Percentiles rank a stretch among this genome's conserved stretches.
Conservation (phyloP, 1,284 basidiomycete species). For the Abortiporus biennis region DNA sequence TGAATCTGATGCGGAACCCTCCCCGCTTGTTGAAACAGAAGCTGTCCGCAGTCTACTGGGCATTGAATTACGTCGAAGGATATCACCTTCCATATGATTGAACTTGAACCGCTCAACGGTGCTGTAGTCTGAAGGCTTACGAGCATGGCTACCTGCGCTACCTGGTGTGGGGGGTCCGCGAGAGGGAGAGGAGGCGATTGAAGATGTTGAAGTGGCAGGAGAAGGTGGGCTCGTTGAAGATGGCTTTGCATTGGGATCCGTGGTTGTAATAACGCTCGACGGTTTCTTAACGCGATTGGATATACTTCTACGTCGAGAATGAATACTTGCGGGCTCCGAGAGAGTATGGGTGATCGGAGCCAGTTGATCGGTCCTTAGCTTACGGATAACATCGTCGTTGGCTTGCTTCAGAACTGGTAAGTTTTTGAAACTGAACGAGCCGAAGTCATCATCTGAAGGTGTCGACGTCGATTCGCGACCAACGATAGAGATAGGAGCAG, state of each 20-base stretch:
- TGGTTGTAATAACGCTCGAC: constrained; percentile 66
- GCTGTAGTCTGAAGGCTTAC: constrained; percentile 82
- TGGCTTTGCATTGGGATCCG: constrained; percentile 46
- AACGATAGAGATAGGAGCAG: constrained; percentile 38
- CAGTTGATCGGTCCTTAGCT: constrained; percentile 83
- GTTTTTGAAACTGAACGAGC: constrained; percentile 98
- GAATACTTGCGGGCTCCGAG: constrained; percentile 52
- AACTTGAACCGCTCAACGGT: constrained; percentile 83
- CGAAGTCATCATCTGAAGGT: constrained; percentile 84
- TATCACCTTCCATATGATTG: constrained; percentile 66
- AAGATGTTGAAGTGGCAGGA: constrained; percentile 89
- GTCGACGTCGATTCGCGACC: constrained; percentile 43
- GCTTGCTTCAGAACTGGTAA: constrained; percentile 94
- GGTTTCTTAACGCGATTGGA: constrained; percentile 76
- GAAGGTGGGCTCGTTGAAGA: constrained; percentile 71
- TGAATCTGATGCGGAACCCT: constrained; percentile 69
- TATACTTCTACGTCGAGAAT: constrained; percentile 64
- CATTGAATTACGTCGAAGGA: constrained; percentile 76
- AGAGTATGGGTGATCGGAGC: constrained; percentile 66
- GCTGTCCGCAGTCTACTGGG: constrained; percentile 85
- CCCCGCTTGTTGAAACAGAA: constrained; percentile 75
- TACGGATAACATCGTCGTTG: constrained; percentile 97
- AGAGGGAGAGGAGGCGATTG: constrained; percentile 88
- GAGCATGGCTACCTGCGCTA: constrained; percentile 52
- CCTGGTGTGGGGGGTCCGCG: constrained; percentile 73